Conservation (phyloP, 164 flowering plant species). For the Echeveria elegans region DNA sequence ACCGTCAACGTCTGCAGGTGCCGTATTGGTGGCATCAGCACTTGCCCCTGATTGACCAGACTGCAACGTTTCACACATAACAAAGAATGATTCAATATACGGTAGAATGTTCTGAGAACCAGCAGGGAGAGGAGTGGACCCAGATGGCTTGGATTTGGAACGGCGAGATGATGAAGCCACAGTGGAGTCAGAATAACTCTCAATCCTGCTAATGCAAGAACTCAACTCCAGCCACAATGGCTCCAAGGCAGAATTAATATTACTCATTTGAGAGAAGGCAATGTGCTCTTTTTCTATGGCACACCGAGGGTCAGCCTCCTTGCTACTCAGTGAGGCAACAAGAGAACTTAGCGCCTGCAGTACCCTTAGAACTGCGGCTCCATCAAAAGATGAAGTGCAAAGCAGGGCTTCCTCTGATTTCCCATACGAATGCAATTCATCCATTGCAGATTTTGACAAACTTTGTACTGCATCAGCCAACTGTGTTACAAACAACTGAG, state of each 20-base stretch:
- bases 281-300: slow-evolving; percentile 42
- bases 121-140: slow-evolving; percentile 78
- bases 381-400: slow-evolving; percentile 58
- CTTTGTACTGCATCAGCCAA: slow-evolving; percentile 60
- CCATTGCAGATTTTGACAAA: slow-evolving; percentile 63
- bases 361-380: slow-evolving; percentile 88
- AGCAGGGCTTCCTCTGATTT: slow-evolving; percentile 70
- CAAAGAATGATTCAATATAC: slow-evolving; percentile 92
- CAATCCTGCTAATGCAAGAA: slow-evolving; percentile 77
- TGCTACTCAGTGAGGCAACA: slow-evolving; percentile 47
- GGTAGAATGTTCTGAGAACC: slow-evolving; percentile 91
- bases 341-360: slow-evolving; percentile 84
- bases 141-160: slow-evolving; percentile 35
- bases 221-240: slow-evolving; percentile 94
- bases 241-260: slow-evolving; percentile 64
- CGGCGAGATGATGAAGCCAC: slow-evolving; percentile 30
- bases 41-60: slow-evolving; percentile 45
- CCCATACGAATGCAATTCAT: slow-evolving; percentile 65
- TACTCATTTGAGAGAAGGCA: slow-evolving; percentile 53
- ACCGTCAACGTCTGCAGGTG: slow-evolving; percentile 61
- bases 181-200: slow-evolving; percentile 57
- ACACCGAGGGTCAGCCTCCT: slow-evolving; percentile 37
- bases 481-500: slow-evolving; percentile 70
- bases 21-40: slow-evolving; percentile 35
- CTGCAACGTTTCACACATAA: slow-evolving; percentile 85